Evolutionary conservation across 192 early-diverging fungal species (phyloP).

Genomic region (Podochytrium sp.): DNA sequence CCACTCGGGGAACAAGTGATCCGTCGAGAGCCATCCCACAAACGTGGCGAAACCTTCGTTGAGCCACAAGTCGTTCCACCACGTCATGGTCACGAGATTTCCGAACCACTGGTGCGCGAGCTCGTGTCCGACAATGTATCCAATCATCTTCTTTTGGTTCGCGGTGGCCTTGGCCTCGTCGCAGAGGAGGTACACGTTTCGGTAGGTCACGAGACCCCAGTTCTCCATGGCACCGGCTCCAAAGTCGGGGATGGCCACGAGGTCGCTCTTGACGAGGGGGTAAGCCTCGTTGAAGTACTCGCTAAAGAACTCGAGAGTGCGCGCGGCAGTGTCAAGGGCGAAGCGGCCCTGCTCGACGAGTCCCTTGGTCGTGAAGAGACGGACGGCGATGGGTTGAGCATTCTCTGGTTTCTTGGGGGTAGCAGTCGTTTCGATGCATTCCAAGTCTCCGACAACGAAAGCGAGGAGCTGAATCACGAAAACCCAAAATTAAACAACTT

Average conservation of each 20-base stretch:
- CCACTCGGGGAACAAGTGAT: conserved; percentile 79
- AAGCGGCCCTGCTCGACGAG: conserved; percentile 80
- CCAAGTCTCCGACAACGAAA: conserved; percentile 89
- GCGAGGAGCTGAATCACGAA: conserved; percentile 79
- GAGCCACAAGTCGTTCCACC: conserved; percentile 90
- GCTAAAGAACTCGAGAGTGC: conserved; percentile 83
- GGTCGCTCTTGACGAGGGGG: conserved; percentile 76
- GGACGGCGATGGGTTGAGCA: conserved; percentile 74
- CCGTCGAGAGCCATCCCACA: conserved; percentile 70
- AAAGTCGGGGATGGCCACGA: conserved; percentile 93
- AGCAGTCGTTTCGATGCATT: conserved; percentile 83
- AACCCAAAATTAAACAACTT: conserved; percentile 54
- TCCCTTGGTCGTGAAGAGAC: conserved; percentile 86
- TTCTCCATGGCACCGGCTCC: conserved; percentile 47
- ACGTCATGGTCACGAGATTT: conserved; percentile 95
- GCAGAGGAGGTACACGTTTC: conserved; percentile 81
- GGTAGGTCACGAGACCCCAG: conserved; percentile 95
- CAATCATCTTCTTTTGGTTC: conserved; percentile 78
- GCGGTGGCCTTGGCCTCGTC: conserved; percentile 79
- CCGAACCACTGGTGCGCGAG: conserved; percentile 80
- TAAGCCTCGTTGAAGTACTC: conserved; percentile 86
- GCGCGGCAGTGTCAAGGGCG: conserved; percentile 76
- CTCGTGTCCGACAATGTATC: conserved; percentile 91
- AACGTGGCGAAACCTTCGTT: conserved; percentile 99
- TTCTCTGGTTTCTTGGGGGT: conserved; percentile 61